phyloP scores from a whole-genome alignment of 495 filamentous ascomycete species.

The Penicillium chermesinum region DNA sequence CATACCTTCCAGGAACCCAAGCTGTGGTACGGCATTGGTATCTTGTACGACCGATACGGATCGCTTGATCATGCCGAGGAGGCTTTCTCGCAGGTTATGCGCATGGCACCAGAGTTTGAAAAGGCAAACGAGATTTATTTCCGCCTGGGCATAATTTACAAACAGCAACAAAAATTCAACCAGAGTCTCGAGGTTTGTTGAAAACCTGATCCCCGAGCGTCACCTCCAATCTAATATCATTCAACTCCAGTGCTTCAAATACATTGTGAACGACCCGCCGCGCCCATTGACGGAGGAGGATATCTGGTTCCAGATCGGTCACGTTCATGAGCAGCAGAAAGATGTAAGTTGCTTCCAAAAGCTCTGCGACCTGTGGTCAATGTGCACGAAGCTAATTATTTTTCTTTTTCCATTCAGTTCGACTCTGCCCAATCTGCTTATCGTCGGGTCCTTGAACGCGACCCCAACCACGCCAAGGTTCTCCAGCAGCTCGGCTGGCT shows the following conservation, averaged over 20 bases:
- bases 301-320: slow-evolving; percentile 99
- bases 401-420: slow-evolving; percentile 59
- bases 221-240: background rate
- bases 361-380: too few species aligned
- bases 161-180: slow-evolving; percentile 92
- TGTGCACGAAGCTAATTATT: background rate
- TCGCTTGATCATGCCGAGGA: slow-evolving; percentile 97
- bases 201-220: background rate
- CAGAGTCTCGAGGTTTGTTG: slow-evolving; percentile 79
- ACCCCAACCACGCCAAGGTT: slow-evolving; percentile 96
- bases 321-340: slow-evolving; percentile 98
- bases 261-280: slow-evolving; percentile 91
- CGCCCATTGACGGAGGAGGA: slow-evolving; percentile 94
- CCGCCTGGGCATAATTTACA: slow-evolving; percentile 97
- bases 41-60: slow-evolving; percentile 94
- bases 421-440: slow-evolving; percentile 90
- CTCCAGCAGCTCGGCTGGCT: slow-evolving; percentile 98
- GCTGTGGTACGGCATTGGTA: slow-evolving; percentile 98
- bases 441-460: slow-evolving; percentile 84
- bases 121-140: slow-evolving; percentile 99
- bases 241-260: slow-evolving; percentile 91
- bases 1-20: slow-evolving; percentile 72
- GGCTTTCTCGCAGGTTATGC: slow-evolving; percentile 98
- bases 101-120: slow-evolving; percentile 96
- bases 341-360: slow-evolving; percentile 65